Base-by-base conservation (phyloP, 352 stramenopile genomes). In the Lagenidium giganteum region DNA sequence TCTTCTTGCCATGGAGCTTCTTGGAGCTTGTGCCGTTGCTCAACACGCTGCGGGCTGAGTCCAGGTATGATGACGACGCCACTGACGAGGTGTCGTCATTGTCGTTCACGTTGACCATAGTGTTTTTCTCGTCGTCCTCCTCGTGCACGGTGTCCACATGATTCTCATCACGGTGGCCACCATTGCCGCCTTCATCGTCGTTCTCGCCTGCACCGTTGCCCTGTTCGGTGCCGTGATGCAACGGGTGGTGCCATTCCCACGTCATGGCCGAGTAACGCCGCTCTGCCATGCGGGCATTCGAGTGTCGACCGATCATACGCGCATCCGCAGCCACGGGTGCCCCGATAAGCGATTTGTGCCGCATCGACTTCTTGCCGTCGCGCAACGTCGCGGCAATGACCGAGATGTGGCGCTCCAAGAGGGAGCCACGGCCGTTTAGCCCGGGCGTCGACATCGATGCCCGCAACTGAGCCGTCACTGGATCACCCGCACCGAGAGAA, bases 221-320 rank as follows among this genome's bases (percentile, higher is more conserved):
- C 24, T 13, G n/a, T 8, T 12, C 9, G 11, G 30, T 8, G 6
- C 5, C 12, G 17, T 17, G 3, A 23, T 14, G 1, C 12, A 13
- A 47, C 18, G 17, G 56, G 21, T 31, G 44, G 27, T 66, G 36
- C 72, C 72, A 85, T 8, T 55, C 56, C 72, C 72, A 85, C 17
- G 72, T 85, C 38, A 80, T 67, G 3, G 72, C 61, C 4, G 72
- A 72, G 26, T 62, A 42, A 8, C 61, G 57, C 12, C 72, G 64
- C 45, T 72, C 61, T 12, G 70, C 64, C 36, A 83, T 66, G 4
- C 72, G 67, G 9, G 67, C 60, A 42, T 75, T 70, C 0, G 72
- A 83, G 38, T 75, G 62, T 22, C 63, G 70, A 3, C 70, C 72
- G 14, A 80, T 62, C 11, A 49, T 61, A 6, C 30, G 51, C 13